These are phyloP conservation scores for Plasmodium gonderi DNA, from an alignment of 169 alveolate species.

Conservation along the genomic window DNA sequence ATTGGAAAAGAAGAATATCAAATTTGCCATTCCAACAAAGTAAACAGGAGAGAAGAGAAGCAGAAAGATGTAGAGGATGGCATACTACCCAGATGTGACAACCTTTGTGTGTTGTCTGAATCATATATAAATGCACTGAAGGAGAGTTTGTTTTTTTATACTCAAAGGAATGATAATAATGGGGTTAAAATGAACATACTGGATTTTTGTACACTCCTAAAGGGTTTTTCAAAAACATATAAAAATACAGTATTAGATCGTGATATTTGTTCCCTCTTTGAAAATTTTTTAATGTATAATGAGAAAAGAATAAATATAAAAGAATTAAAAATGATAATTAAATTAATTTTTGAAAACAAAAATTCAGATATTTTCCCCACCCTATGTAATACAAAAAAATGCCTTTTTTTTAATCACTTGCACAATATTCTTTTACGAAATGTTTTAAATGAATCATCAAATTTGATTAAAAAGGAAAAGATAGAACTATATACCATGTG, in stretches of 20 bases:
- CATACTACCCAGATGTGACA: too few relatives aligned
- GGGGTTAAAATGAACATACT: constrained; percentile 23
- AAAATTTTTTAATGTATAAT: neutral
- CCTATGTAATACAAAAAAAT: neutral
- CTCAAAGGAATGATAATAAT: neutral
- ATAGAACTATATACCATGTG: constrained; percentile 19
- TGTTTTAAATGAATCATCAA: neutral
- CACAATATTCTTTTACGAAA: constrained; percentile 23
- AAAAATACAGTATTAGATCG: constrained; percentile 8
- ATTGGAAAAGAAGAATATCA: neutral
- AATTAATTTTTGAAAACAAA: constrained; percentile 9
- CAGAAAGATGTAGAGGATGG: too few relatives aligned
- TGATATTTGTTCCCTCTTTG: constrained; percentile 7
- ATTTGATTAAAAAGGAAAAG: neutral
- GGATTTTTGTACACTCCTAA: constrained; percentile 32
- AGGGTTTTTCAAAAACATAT: constrained; percentile 22
- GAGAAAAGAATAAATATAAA: constrained; percentile 18
- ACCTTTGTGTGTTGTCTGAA: neutral
- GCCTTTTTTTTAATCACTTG: neutral
- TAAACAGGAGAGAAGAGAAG: too few relatives aligned
- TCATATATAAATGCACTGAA: constrained; percentile 10
- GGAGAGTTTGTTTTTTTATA: constrained; percentile 19
- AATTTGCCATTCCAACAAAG: too few relatives aligned
- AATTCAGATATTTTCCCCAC: neutral
- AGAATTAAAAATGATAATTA: constrained; percentile 26